These are phyloP conservation scores for Hirsutella thompsonii DNA, from an alignment of 2,329 filamentous ascomycete genomes.

Conservation along the genomic window DNA sequence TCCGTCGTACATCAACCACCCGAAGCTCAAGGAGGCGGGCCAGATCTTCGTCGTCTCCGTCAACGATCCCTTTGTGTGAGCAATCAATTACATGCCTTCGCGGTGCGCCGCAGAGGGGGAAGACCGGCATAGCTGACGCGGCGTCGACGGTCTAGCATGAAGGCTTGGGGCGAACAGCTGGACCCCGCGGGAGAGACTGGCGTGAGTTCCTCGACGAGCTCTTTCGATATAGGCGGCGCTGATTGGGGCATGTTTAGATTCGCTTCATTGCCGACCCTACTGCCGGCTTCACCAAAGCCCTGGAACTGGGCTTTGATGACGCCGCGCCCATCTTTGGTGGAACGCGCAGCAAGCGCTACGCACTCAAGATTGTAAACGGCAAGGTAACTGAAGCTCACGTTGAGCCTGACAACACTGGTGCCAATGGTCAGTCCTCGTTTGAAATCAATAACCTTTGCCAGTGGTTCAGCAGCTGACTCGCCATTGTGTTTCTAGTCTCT, in stretches of 20 bases:
- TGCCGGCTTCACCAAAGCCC: slow-evolving; percentile 66
- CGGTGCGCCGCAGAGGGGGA: not conserved
- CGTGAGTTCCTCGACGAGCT: slow-evolving; percentile 38
- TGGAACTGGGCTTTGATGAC: slow-evolving; percentile 74
- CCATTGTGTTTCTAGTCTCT: slow-evolving; percentile 23
- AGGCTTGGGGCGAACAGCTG: slow-evolving; percentile 70
- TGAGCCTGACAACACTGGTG: slow-evolving; percentile 80
- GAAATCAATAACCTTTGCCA: not conserved
- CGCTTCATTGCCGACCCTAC: slow-evolving; percentile 80
- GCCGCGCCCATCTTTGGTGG: slow-evolving; percentile 67
- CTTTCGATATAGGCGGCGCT: not conserved
- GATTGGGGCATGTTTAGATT: slow-evolving; percentile 39
- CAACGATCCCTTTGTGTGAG: slow-evolving; percentile 91
- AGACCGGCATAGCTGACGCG: not conserved
- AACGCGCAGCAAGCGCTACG: slow-evolving; percentile 76
- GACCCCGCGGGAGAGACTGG: slow-evolving; percentile 65
- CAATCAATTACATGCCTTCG: slow-evolving; percentile 8
- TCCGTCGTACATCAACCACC: slow-evolving; percentile 74
- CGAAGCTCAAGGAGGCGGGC: slow-evolving; percentile 65
- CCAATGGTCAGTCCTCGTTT: slow-evolving; percentile 44
- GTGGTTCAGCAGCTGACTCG: not conserved
- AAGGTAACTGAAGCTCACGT: slow-evolving; percentile 71
- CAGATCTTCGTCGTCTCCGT: slow-evolving; percentile 83
- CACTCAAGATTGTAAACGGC: slow-evolving; percentile 69
- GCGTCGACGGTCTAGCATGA: slow-evolving; percentile 49